Base-by-base conservation (phyloP, 106 monocot species). In the Dendrobium huoshanense region DNA sequence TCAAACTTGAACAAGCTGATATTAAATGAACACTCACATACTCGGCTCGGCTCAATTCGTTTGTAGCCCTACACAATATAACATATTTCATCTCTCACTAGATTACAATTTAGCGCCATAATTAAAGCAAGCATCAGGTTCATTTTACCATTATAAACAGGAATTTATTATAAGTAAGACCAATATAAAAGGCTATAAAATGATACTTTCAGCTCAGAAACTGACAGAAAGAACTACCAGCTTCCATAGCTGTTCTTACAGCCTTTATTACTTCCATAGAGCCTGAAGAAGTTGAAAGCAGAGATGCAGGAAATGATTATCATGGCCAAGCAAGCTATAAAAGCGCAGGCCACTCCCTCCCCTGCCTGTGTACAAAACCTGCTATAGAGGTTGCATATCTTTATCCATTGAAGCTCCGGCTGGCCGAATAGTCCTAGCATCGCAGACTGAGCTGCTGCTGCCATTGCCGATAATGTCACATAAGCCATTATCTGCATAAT, bases 251-350 rank as follows among this genome's bases (percentile, higher is more conserved):
- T 67, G 13, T 8, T 73, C 27, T 80, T 76, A 41, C 6, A 31
- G 3, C 42, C 73, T 42, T 27, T 43, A 9, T 88, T 87, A 8
- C 64, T 80, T 3, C 90, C 94, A 73, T 88, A 97, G 59, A 97
- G 73, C 61, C 96, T 92, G 55, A 97, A 97, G 76, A 97, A 86
- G 79, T 92, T 94, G 82, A 97, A 97, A 3, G 96, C 88, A 47
- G 96, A 94, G 19, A 97, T 24, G 78, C 85, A 88, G n/a, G 96
- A 88, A 13, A 97, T 75, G n/a, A 81, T 75, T 2, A 90, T 89
- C 86, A 89, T 85, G 83, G 87, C 67, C 25, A 97, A 48, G 80
- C 92, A 87, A 10, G 74, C 96, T 15, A 94, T 44, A 6, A 90
- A 10, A 8, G 94, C 84, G 42, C 85, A 79, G 16, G 72, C 87